Evolutionary conservation across 139 green algal genomes (phyloP).

Genomic region (Dunaliella primolecta): DNA sequence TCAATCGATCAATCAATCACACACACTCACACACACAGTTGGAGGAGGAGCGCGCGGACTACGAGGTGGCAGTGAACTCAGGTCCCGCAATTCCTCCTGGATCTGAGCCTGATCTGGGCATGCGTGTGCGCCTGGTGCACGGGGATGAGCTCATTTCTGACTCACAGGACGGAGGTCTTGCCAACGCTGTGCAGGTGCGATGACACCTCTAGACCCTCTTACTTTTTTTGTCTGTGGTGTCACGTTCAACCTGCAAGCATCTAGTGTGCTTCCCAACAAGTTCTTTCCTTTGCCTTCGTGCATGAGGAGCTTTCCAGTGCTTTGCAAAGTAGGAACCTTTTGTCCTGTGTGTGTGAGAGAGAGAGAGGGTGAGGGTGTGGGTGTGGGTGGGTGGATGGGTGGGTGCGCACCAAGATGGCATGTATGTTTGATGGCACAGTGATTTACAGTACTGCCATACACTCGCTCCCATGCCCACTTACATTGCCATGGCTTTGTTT

Average conservation of each 20-base stretch:
- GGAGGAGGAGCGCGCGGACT: constrained; percentile 52
- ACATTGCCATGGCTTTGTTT: background rate
- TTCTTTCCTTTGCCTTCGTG: too few relatives aligned
- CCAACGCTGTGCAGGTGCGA: constrained; percentile 25
- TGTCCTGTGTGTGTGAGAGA: too few relatives aligned
- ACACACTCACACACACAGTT: constrained; percentile 24
- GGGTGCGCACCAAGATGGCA: background rate
- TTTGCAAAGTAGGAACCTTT: too few relatives aligned
- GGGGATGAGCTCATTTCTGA: constrained; percentile 71
- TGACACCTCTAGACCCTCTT: too few relatives aligned
- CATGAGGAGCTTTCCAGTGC: too few relatives aligned
- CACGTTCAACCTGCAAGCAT: background rate
- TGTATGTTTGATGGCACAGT: background rate
- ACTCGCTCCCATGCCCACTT: background rate
- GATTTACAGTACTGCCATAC: background rate
- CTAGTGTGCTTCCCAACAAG: too few relatives aligned
- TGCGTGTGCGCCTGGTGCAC: constrained; percentile 76
- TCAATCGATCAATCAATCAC: too few relatives aligned
- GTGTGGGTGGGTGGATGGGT: background rate
- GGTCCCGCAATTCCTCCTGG: constrained; percentile 46
- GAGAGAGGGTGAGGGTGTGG: too few relatives aligned
- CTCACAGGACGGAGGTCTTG: constrained; percentile 46
- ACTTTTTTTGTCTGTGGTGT: too few relatives aligned
- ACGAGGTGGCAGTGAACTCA: constrained; percentile 48
- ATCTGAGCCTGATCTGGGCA: constrained; percentile 59